Percentiles rank a stretch among this genome's conserved stretches.
Evolutionary conservation across 805 yeast genomes (phyloP).

Genomic region (Blastobotrys peoriensis): DNA sequence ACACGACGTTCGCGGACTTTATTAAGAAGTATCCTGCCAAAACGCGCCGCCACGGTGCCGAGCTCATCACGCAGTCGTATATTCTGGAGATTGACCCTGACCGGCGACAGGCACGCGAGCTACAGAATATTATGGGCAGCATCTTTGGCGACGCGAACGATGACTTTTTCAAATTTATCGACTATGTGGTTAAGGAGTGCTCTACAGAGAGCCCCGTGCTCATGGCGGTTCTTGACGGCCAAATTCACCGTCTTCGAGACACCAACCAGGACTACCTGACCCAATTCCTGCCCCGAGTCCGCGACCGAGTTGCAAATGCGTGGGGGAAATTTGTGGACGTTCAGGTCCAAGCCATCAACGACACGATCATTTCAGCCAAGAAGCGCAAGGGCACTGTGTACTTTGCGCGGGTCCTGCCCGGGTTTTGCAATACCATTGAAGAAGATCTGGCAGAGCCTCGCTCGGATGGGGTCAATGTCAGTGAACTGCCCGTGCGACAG

Average conservation of each 20-base stretch:
- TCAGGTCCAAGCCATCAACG: slow-evolving; percentile 45
- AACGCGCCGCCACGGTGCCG: slow-evolving; percentile 19
- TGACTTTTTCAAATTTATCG: slow-evolving; percentile 29
- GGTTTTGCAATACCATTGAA: slow-evolving; percentile 39
- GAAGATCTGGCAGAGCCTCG: slow-evolving; percentile 17
- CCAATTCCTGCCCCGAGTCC: slow-evolving; percentile 43
- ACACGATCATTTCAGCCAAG: slow-evolving; percentile 32
- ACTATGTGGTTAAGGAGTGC: slow-evolving; percentile 32
- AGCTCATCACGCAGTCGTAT: slow-evolving; percentile 24
- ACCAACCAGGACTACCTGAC: slow-evolving; percentile 61
- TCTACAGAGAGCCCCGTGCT: slow-evolving; percentile 40
- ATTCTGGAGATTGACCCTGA: slow-evolving; percentile 40
- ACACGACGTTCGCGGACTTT: slow-evolving; percentile 37
- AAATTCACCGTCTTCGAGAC: slow-evolving; percentile 34
- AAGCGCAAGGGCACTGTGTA: slow-evolving; percentile 39
- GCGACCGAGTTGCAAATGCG: slow-evolving; percentile 43
- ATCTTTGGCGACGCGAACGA: slow-evolving; percentile 39
- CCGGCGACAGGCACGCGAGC: slow-evolving; percentile 42
- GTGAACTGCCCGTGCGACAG: slow-evolving; percentile 11
- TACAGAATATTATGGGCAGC: slow-evolving; percentile 40
- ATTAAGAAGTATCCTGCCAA: slow-evolving; percentile 29
- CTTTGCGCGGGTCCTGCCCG: slow-evolving; percentile 43
- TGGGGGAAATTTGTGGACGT: slow-evolving; percentile 57
- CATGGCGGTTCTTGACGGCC: slow-evolving; percentile 38
- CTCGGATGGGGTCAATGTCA: neutral